Evolutionary conservation across 352 stramenopile genomes (phyloP), one percentile per base, ranked within the genome.

Genomic region (Phytopythium montanum): DNA sequence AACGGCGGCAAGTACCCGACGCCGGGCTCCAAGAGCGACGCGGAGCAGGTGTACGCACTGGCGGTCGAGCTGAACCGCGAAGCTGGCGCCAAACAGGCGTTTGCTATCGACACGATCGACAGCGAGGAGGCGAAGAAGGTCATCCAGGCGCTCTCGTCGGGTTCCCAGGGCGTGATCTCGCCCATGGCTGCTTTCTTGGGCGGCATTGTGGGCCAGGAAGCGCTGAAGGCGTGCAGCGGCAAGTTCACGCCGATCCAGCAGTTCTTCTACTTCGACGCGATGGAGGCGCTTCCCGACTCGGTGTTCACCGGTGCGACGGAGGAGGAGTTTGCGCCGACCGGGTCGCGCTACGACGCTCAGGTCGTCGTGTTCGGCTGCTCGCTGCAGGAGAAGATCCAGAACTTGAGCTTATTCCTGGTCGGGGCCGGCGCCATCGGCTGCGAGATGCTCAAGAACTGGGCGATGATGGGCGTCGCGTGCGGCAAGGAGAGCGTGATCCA

Each of bases 391-490:
- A 85, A 91, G 54, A 80, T 98, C 46, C 76, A 90, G 29, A 83
- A 87, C 50, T 65, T 97, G 60, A 96, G 84, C 51, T 73, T 99
- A 64, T 99, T 99, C 65, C 79, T 99, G 21, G 95, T 99, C 52
- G 98, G 98, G 28, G 97, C 97, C 18, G 98, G 98, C 49, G 98
- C 97, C 5, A 99, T 99, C 66, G 97, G 98, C 5, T 99, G 98
- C 69, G 98, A 99, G 79, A 99, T 99, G 95, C 85, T 99, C 8
- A 99, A 99, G 81, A 99, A 99, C 72, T 99, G 96, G 96, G 97
- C 97, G 1, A 91, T 99, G 69, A 99, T 99, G 96, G 98, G 97
- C 33, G 88, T 99, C 6, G 90, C 88, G 9, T 97, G 81, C 60
- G 82, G 77, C 26, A 82, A 89, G 29, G 65, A 84, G 33, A 93